A percentile compares a stretch with the other conserved stretches of the same genome.
phyloP scores from a whole-genome alignment of 2,329 filamentous ascomycete genomes.

The Monosporascus sp. region DNA sequence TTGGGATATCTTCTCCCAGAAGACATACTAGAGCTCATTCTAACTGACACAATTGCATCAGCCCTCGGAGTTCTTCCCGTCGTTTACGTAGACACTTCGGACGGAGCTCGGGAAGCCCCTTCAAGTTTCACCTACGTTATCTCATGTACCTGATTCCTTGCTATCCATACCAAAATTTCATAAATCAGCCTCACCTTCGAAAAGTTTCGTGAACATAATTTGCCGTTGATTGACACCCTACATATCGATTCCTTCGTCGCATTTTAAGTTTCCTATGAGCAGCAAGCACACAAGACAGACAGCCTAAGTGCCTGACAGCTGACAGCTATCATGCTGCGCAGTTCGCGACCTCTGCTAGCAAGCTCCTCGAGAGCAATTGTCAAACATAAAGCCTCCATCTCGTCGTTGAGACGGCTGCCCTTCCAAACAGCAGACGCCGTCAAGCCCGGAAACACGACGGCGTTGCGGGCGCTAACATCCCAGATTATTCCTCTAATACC shows the following conservation, averaged over 20 bases:
- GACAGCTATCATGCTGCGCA: constrained; percentile 21
- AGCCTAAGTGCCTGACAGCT: not conserved
- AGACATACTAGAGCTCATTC: too few relatives aligned
- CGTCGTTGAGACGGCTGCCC: constrained; percentile 3
- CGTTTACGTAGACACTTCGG: not conserved
- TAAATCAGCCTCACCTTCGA: not conserved
- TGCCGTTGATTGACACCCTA: not conserved
- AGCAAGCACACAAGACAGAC: not conserved
- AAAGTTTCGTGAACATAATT: not conserved
- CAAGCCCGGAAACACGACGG: not conserved
- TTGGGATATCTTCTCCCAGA: too few relatives aligned
- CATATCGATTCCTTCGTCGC: not conserved
- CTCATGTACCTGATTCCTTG: too few relatives aligned
- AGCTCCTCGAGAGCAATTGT: constrained; percentile 14
- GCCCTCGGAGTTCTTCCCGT: too few relatives aligned
- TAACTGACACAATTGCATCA: too few relatives aligned
- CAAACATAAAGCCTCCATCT: constrained; percentile 5
- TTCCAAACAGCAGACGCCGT: not conserved
- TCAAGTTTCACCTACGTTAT: not conserved
- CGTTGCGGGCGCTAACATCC: not conserved
- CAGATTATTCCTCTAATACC: constrained; percentile 11
- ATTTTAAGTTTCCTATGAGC: not conserved
- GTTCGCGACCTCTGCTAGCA: constrained; percentile 16
- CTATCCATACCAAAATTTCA: not conserved
- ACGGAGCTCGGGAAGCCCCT: not conserved